These are phyloP conservation scores for Voacanga thouarsii DNA, from an alignment of 257 asterid genomes.

Conservation along the genomic window DNA sequence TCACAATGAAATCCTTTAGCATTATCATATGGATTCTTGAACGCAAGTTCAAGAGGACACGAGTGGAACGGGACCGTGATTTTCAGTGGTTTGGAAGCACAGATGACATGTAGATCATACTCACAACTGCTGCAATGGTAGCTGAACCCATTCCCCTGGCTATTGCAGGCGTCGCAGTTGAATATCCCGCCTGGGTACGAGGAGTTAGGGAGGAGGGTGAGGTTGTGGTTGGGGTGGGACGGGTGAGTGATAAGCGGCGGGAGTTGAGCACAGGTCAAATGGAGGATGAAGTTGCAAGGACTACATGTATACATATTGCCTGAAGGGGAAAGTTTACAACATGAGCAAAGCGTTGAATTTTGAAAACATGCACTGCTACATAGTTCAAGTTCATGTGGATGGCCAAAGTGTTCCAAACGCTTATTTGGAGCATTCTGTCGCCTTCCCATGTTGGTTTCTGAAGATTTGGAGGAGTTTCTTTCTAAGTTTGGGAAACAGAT, in stretches of 20 bases:
- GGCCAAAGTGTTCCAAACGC: neutral
- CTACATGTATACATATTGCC: constrained; percentile 36
- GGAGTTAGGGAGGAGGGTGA: constrained; percentile 41
- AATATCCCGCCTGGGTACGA: constrained; percentile 44
- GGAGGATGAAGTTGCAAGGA: constrained; percentile 58
- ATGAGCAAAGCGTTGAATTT: neutral
- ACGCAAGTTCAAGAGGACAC: constrained; percentile 48
- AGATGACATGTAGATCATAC: constrained; percentile 54
- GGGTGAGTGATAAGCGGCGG: constrained; percentile 56
- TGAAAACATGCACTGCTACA: neutral
- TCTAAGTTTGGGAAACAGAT: neutral
- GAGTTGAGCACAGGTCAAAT: constrained; percentile 40
- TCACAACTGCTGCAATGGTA: constrained; percentile 54
- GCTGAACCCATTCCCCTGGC: constrained; percentile 49
- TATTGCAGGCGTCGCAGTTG: constrained; percentile 62
- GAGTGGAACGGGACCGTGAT: constrained; percentile 42
- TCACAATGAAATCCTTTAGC: constrained; percentile 54
- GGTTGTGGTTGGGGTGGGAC: constrained; percentile 47
- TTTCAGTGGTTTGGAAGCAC: constrained; percentile 48
- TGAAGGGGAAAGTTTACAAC: neutral
- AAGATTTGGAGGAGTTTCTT: neutral
- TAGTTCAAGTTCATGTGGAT: neutral
- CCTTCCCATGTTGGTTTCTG: neutral
- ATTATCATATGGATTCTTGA: constrained; percentile 38
- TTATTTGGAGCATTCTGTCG: neutral